Base-by-base conservation (phyloP, 306 rosid genomes). In the Gastrolobium bilobum region DNA sequence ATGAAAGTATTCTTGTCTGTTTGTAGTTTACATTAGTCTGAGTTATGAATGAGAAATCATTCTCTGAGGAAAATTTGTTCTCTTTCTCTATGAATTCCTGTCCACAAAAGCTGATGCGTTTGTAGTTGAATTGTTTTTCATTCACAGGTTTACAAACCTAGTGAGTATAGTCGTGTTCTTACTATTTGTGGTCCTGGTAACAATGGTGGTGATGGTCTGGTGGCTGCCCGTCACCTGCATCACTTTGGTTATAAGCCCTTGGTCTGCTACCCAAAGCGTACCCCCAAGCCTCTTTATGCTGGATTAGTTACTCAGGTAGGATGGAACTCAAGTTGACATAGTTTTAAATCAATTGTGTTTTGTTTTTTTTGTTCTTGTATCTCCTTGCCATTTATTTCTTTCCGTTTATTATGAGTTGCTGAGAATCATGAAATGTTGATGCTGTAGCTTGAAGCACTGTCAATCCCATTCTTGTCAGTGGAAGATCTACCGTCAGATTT, bases 161-260 rank as follows among this genome's bases (percentile, higher is more conserved):
- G 84, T 46, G 94, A 93, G 88, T 87, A 85, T 81, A 76, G 78
- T 30, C 94, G 89, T 14, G 94, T 95, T 70, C 98, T 95, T 51
- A 82, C 79, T 35, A 80, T 95, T 3, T 95, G 99, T 84, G 99
- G 99, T 60, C 99, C 99, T 73, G 99, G 99, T 64, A 95, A 95
- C 86, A 95, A 95, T 75, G 98, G 98, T 5, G 99, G 98, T 68
- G 99, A 95, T 48, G 99, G 98, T 81, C 87, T 93, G 7, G 99
- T 95, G 76, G 98, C 97, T 81, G 93, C 99, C 29, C 97, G 99
- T 56, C 99, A 95, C 76, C 86, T 95, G 59, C 82, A 84, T 85
- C 98, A 93, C 83, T 95, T 93, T 77, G 98, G 98, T 15, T 95
- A 91, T 77, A 91, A 89, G 81, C 94, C 91, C 8, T 73, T 54